Conservation (phyloP, 2,329 filamentous ascomycete genomes). For the Pseudocercospora fuligena region DNA sequence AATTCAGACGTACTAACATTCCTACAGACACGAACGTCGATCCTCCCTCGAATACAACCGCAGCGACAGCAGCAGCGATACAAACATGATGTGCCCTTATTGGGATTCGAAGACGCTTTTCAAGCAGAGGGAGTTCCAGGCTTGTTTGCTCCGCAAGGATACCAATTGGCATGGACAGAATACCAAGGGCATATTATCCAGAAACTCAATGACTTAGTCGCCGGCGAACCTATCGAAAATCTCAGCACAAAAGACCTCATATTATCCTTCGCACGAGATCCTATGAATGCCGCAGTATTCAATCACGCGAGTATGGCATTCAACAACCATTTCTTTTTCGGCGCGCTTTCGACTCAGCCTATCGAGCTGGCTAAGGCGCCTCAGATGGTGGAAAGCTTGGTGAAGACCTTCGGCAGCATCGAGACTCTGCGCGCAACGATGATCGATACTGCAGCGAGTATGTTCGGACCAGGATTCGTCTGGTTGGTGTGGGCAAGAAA, state of each 20-base stretch:
- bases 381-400: constrained; percentile 63
- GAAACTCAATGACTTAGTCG: constrained; percentile 74
- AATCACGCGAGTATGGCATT: constrained; percentile 96
- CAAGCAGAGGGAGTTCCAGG: constrained; percentile 65
- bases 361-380: constrained; percentile 59
- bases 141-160: constrained; percentile 71
- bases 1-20: constrained; percentile 11
- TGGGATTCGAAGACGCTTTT: constrained; percentile 53
- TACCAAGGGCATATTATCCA: constrained; percentile 78
- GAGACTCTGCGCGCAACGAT: constrained; percentile 82
- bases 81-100: constrained; percentile 54
- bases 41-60: constrained; percentile 23
- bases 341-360: constrained; percentile 39
- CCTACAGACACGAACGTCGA: constrained; percentile 24
- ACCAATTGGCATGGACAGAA: constrained; percentile 77
- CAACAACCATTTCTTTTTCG: constrained; percentile 89
- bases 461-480: constrained; percentile 97
- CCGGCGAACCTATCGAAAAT: constrained; percentile 70
- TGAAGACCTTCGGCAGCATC: constrained; percentile 76
- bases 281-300: constrained; percentile 78
- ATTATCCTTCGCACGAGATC: constrained; percentile 77
- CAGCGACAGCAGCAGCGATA: constrained; percentile 31
- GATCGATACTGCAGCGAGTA: constrained; percentile 77
- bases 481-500: constrained; percentile 73
- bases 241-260: constrained; percentile 69